Percentiles rank a stretch among this genome's conserved stretches.
These are phyloP conservation scores for Termitomyces sp. DNA, from an alignment of 768 basidiomycete genomes.

Conservation along the genomic window DNA sequence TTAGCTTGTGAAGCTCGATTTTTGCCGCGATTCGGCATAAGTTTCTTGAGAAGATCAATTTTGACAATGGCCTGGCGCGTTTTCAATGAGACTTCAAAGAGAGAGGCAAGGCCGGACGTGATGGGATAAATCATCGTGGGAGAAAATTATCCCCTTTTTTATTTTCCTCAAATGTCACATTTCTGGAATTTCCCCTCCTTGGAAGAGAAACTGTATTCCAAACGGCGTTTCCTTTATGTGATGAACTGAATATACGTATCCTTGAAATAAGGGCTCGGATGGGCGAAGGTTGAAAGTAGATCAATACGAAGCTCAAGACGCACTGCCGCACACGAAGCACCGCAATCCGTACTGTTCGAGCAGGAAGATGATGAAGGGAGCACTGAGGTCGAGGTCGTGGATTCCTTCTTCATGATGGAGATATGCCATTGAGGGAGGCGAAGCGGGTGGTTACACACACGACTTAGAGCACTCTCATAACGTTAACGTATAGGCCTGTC, in stretches of 20 bases:
- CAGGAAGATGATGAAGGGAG: not conserved
- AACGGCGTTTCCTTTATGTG: not conserved
- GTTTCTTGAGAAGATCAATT: not conserved
- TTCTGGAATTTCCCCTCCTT: not conserved
- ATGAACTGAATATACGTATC: not conserved
- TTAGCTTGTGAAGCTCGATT: constrained; percentile 5
- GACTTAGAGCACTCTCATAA: not conserved
- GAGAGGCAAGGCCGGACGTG: not conserved
- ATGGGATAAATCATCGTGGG: not conserved
- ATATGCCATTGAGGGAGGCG: too few species aligned
- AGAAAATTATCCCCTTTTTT: not conserved
- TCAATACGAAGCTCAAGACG: not conserved
- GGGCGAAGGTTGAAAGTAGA: not conserved
- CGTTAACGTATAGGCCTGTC: not conserved
- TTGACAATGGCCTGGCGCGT: not conserved
- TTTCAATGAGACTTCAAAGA: not conserved
- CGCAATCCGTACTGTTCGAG: too few species aligned
- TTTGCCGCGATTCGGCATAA: constrained; percentile 11
- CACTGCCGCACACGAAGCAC: too few species aligned
- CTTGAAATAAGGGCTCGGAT: not conserved
- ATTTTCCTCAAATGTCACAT: too few species aligned
- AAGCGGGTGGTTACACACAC: not conserved
- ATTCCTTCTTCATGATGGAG: not conserved
- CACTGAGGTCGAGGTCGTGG: not conserved
- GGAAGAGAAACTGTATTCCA: not conserved